Evolutionary conservation across 2,329 filamentous ascomycete genomes (phyloP), one percentile per base, ranked within the genome.

Genomic region (Helotiales sp.): DNA sequence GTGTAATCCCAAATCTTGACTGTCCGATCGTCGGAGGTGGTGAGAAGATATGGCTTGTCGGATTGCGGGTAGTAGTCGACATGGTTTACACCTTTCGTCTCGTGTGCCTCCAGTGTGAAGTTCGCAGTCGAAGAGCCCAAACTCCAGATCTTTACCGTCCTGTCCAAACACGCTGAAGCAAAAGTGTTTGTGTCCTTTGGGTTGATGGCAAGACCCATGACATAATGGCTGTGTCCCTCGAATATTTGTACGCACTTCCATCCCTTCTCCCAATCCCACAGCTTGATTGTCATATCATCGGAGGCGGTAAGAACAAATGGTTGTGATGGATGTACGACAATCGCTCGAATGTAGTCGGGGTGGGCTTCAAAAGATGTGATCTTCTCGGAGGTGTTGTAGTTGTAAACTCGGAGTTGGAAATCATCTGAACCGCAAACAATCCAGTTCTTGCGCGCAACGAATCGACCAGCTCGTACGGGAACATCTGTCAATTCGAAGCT

Each of bases 1-100:
- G 95, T 98, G 84, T 99, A 98, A 78, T 99, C 96, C 95, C 96
- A 99, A 64, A 99, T 89, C 85, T 98, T 98, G 75, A 98, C 93
- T 0, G 95, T 98, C 75, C 93, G 89, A 80, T 98, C 96, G 79
- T 99, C 96, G 7, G 93, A 97, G 15, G 95, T 97, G 26, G 96
- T 99, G 71, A 99, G 89, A 54, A 99, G 89, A 77, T 99, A 98
- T 28, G 89, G 89, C 79, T 91, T 91, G 77, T 91, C 89, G 73
- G 88, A 89, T 76, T 90, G 88, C 11, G 89, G 89, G 76, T 91
- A 91, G 81, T 91, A 99, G 78, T 99, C 96, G 75, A 99, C 94
- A 77, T 97, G 93, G 82, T 99, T 99, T 71, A 99, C 96, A 75
- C 95, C 95, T 84, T 97, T 97, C 45, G 92, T 93, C 82, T 98